These are phyloP conservation scores for Aspergillus tamarii DNA, from an alignment of 2,329 filamentous ascomycete species.

Conservation along the genomic window DNA sequence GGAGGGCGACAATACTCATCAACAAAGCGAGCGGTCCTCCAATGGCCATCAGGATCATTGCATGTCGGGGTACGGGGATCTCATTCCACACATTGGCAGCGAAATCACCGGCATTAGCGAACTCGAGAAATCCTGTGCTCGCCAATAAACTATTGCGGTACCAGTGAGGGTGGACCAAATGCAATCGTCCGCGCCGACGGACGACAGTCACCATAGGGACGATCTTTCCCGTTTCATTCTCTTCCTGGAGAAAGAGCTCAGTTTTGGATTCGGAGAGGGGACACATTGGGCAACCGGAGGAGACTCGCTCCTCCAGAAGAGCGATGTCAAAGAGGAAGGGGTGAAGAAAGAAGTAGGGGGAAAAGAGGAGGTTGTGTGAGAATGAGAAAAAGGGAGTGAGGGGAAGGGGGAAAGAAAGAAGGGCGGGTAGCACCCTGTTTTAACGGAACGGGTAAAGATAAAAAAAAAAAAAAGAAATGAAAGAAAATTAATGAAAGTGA, in stretches of 20 bases:
- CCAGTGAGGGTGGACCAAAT: constrained; percentile 32
- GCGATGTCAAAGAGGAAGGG: constrained; percentile 1
- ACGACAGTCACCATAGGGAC: constrained; percentile 21
- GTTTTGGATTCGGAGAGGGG: constrained; percentile 12
- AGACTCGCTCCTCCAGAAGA: constrained; percentile 8
- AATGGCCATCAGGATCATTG: constrained; percentile 54
- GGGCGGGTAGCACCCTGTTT: background rate
- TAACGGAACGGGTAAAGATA: background rate
- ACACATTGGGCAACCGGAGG: constrained; percentile 21
- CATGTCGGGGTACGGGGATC: constrained; percentile 53
- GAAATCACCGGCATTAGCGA: constrained; percentile 61
- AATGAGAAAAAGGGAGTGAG: background rate
- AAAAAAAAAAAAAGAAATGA: background rate
- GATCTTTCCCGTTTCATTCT: constrained; percentile 6
- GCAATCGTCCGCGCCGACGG: constrained; percentile 20
- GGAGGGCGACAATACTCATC: constrained; percentile 51
- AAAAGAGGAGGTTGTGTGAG: background rate
- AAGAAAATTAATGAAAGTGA: background rate
- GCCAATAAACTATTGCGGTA: constrained; percentile 40
- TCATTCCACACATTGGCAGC: constrained; percentile 62
- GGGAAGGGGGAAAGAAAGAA: background rate
- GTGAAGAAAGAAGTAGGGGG: background rate
- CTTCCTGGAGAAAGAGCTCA: constrained; percentile 3
- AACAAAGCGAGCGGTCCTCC: constrained; percentile 53
- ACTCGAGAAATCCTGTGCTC: constrained; percentile 56